phyloP scores from a whole-genome alignment of 2,329 filamentous ascomycete genomes.

The Celoporthe dispersa region DNA sequence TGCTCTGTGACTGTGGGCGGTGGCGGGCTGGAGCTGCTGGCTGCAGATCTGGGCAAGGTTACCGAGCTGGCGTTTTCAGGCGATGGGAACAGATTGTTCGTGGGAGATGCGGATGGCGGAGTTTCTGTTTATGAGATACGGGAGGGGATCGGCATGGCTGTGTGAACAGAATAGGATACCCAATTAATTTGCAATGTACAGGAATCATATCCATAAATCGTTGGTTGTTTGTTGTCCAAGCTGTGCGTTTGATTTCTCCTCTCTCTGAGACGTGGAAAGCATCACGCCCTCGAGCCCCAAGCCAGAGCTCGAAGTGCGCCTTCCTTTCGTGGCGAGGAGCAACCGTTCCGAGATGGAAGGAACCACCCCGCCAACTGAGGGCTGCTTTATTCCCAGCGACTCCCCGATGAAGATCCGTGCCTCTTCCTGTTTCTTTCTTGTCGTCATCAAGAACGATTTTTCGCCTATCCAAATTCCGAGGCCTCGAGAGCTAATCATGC shows the following conservation, averaged over 20 bases:
- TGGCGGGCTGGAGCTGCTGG: conserved; percentile 22
- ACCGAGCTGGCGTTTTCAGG: conserved; percentile 45
- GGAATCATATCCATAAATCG: neutral
- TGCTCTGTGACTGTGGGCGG: neutral
- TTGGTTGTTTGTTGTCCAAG: neutral
- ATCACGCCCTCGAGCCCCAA: neutral
- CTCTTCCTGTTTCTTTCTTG: neutral
- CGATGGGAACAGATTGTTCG: conserved; percentile 42
- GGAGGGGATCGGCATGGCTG: conserved; percentile 32
- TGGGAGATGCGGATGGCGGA: conserved; percentile 42
- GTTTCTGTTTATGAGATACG: conserved; percentile 44
- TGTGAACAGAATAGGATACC: conserved; percentile 20
- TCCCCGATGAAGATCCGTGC: neutral
- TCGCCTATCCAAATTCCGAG: neutral
- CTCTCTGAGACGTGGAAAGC: neutral
- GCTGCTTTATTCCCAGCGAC: too few relatives aligned
- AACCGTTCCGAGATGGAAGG: neutral
- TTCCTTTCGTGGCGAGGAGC: neutral
- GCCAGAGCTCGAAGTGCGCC: neutral
- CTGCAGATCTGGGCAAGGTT: conserved; percentile 40
- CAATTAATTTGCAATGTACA: neutral
- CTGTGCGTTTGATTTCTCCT: neutral
- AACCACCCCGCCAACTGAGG: neutral
- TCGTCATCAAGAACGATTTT: neutral
- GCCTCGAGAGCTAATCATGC: neutral